phyloP scores from a whole-genome alignment of 2,329 filamentous ascomycete species.

The Colletotrichum zoysiae region DNA sequence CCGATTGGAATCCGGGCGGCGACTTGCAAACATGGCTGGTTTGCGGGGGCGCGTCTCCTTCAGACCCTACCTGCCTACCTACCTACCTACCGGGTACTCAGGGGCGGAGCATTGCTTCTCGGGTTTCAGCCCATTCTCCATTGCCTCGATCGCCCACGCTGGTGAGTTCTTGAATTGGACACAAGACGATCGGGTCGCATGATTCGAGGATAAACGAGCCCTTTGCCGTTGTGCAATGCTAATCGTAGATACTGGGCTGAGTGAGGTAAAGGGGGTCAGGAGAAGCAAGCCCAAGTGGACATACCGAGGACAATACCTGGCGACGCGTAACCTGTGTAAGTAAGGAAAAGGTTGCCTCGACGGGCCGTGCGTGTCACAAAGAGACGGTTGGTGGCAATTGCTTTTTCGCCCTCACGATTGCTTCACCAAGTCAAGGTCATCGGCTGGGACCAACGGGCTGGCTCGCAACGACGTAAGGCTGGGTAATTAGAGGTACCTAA shows the following conservation, averaged over 20 bases:
- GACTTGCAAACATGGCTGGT: neutral
- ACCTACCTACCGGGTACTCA: neutral
- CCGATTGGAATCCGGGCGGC: too few species aligned
- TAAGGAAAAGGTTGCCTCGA: neutral
- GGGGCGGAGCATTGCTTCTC: neutral
- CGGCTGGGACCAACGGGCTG: neutral
- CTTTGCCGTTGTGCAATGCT: neutral
- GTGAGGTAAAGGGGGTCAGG: slow-evolving; percentile 2
- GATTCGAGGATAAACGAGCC: slow-evolving; percentile 2
- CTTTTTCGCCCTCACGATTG: slow-evolving; percentile 4
- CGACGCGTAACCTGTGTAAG: neutral
- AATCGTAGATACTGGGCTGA: neutral
- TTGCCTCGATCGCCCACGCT: neutral
- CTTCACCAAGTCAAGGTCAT: neutral
- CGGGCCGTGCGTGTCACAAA: neutral
- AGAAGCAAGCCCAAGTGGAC: neutral
- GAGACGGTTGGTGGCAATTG: neutral
- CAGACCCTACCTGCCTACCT: too few species aligned
- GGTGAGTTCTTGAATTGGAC: neutral
- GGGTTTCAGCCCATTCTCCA: neutral
- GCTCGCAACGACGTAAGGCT: too few species aligned
- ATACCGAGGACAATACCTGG: neutral
- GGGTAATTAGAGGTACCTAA: neutral
- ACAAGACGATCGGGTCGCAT: neutral
- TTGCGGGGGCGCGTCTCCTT: neutral